Conservation (phyloP, 768 basidiomycete species). For the Suillus placidus region DNA sequence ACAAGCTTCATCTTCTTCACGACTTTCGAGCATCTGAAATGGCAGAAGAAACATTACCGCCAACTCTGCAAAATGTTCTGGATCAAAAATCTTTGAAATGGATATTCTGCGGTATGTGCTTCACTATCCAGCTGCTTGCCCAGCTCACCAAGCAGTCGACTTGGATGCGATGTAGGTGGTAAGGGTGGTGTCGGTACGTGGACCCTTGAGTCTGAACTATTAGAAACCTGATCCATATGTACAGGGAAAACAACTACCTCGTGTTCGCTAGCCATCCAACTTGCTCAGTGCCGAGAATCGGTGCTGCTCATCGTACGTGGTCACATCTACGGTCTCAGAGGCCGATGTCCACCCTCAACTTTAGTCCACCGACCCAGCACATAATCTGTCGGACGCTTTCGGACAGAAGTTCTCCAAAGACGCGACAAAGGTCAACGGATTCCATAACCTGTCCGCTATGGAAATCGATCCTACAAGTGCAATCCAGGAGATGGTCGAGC, state of each 20-base stretch:
- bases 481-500: slow-evolving; percentile 99
- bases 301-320: slow-evolving; percentile 89
- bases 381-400: slow-evolving; percentile 98
- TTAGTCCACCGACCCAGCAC: slow-evolving; percentile 98
- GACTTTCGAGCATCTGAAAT: slow-evolving; percentile 35
- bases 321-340: slow-evolving; percentile 5
- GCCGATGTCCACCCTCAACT: not conserved
- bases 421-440: slow-evolving; percentile 97
- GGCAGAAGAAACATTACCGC: slow-evolving; percentile 68
- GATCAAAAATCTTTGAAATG: slow-evolving; percentile 94
- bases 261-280: slow-evolving; percentile 96
- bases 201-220: not conserved
- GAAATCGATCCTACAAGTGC: slow-evolving; percentile 98
- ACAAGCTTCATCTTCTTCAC: slow-evolving; percentile 16
- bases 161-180: slow-evolving; percentile 61
- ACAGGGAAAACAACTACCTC: slow-evolving; percentile 98
- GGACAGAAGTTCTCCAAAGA: slow-evolving; percentile 99
- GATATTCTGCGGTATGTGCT: slow-evolving; percentile 93
- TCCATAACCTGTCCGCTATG: slow-evolving; percentile 97
- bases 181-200: slow-evolving; percentile 96
- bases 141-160: slow-evolving; percentile 3
- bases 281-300: slow-evolving; percentile 88
- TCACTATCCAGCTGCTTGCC: slow-evolving; percentile 11
- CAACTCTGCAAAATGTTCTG: slow-evolving; percentile 92
- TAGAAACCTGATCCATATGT: not conserved